Percentiles rank a stretch among this genome's conserved stretches.
Conservation (phyloP, 140 eudicot genomes). For the Anethum foeniculum region DNA sequence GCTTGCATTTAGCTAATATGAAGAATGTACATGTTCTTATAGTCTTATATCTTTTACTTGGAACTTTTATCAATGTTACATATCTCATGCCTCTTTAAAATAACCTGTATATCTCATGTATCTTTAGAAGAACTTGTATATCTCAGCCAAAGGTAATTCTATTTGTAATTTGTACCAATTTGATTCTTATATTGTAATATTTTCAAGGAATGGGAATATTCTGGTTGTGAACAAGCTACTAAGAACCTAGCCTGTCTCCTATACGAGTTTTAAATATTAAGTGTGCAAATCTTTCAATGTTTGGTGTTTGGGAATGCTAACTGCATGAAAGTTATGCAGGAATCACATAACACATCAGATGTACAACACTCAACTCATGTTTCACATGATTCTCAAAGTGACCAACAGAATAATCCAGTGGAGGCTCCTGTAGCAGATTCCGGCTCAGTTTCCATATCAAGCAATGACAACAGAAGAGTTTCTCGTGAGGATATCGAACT, state of each 20-base stretch:
- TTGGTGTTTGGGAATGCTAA: not conserved
- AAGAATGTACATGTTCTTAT: conserved; percentile 16
- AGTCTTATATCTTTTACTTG: not conserved
- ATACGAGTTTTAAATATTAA: not conserved
- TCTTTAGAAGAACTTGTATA: not conserved
- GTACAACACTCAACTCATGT: conserved; percentile 41
- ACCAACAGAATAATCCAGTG: too few relatives aligned
- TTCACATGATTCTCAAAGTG: conserved; percentile 38
- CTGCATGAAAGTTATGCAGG: conserved; percentile 33
- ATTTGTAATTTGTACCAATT: not conserved
- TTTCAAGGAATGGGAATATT: not conserved
- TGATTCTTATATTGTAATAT: not conserved
- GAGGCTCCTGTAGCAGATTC: conserved; percentile 14
- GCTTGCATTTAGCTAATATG: conserved; percentile 29
- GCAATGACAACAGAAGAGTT: conserved; percentile 81
- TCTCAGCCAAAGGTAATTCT: not conserved
- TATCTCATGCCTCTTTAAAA: not conserved
- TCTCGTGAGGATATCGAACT: conserved; percentile 90
- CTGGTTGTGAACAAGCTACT: not conserved
- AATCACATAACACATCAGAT: conserved; percentile 50
- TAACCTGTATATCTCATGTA: not conserved
- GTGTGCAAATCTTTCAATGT: not conserved
- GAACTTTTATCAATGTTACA: not conserved
- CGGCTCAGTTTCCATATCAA: conserved; percentile 71
- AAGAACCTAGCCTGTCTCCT: not conserved